phyloP scores from a whole-genome alignment of 2,329 filamentous ascomycete species.

The Stenocarpella maydis region DNA sequence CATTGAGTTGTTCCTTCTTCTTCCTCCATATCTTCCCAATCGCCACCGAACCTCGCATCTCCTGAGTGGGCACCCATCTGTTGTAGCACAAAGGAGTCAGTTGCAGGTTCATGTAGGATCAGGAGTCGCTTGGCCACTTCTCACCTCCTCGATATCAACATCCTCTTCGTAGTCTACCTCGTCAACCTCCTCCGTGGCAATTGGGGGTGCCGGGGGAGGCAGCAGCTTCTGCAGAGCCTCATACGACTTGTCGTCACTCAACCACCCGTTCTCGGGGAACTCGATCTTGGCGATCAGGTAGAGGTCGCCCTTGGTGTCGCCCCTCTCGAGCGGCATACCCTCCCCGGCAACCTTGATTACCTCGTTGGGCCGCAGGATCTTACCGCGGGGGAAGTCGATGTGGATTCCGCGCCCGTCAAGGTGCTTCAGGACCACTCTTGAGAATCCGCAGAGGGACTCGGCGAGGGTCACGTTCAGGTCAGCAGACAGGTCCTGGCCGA shows the following conservation, averaged over 20 bases:
- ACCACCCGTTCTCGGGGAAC: slow-evolving; percentile 89
- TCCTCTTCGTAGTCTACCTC: slow-evolving; percentile 89
- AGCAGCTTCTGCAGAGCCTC: slow-evolving; percentile 78
- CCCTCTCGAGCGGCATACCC: slow-evolving; percentile 93
- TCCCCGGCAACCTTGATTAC: slow-evolving; percentile 87
- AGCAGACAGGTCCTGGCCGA: slow-evolving; percentile 84
- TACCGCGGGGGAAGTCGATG: slow-evolving; percentile 80
- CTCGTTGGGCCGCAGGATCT: slow-evolving; percentile 83
- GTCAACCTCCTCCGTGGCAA: slow-evolving; percentile 79
- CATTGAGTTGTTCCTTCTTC: slow-evolving; percentile 74
- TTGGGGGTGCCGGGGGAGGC: slow-evolving; percentile 67
- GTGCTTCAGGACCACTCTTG: slow-evolving; percentile 88
- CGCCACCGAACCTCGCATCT: slow-evolving; percentile 70
- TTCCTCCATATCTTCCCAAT: slow-evolving; percentile 78
- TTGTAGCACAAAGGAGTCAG: slow-evolving; percentile 30
- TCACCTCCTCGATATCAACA: slow-evolving; percentile 80
- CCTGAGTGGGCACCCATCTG: slow-evolving; percentile 77
- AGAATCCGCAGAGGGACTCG: slow-evolving; percentile 89
- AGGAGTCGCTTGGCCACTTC: slow-evolving; percentile 39
- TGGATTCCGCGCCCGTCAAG: slow-evolving; percentile 92
- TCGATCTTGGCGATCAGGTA: slow-evolving; percentile 86
- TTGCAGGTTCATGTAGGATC: background rate
- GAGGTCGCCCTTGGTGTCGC: slow-evolving; percentile 83
- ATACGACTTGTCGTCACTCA: slow-evolving; percentile 74
- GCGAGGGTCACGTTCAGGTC: slow-evolving; percentile 81